Evolutionary conservation across 202 grass and related monocot genomes (phyloP).

Genomic region (Panicum hallii): DNA sequence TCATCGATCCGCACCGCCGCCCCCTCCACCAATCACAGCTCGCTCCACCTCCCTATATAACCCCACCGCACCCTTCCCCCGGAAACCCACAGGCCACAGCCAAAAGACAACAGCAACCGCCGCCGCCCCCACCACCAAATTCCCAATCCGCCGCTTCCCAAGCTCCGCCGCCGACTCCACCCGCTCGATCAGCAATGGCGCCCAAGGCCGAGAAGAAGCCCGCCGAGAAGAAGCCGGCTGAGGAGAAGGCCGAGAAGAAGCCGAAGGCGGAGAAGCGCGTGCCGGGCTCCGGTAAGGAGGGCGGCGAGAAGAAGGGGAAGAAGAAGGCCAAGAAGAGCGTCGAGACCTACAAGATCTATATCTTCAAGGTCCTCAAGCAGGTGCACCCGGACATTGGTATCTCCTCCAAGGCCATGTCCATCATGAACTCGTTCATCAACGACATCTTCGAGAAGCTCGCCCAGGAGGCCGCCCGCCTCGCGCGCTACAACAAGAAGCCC

Average conservation of each 20-base stretch:
- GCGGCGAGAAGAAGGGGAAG: conserved; percentile 62
- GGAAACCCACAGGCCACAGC: background rate
- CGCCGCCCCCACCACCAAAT: background rate
- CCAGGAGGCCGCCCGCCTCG: conserved; percentile 50
- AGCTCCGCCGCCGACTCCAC: background rate
- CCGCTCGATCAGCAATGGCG: conserved; percentile 38
- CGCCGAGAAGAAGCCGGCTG: conserved; percentile 61
- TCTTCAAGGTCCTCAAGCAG: conserved; percentile 66
- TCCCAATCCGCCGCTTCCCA: background rate
- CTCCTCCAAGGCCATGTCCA: conserved; percentile 62
- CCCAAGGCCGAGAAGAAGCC: conserved; percentile 78
- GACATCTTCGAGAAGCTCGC: conserved; percentile 71
- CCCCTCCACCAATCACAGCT: conserved; percentile 40
- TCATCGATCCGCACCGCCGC: conserved; percentile 50
- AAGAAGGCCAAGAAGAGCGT: conserved; percentile 75
- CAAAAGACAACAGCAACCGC: background rate
- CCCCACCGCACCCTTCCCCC: background rate
- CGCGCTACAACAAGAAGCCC: conserved; percentile 74
- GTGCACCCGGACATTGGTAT: conserved; percentile 63
- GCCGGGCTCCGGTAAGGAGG: conserved; percentile 44
- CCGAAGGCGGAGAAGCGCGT: conserved; percentile 68
- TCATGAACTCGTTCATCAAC: conserved; percentile 67
- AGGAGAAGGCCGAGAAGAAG: conserved; percentile 76
- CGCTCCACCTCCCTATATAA: conserved; percentile 44
- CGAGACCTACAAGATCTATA: conserved; percentile 81